These are phyloP conservation scores for Yamadazyma sp. DNA, from an alignment of 1,139 yeast genomes.

Conservation along the genomic window DNA sequence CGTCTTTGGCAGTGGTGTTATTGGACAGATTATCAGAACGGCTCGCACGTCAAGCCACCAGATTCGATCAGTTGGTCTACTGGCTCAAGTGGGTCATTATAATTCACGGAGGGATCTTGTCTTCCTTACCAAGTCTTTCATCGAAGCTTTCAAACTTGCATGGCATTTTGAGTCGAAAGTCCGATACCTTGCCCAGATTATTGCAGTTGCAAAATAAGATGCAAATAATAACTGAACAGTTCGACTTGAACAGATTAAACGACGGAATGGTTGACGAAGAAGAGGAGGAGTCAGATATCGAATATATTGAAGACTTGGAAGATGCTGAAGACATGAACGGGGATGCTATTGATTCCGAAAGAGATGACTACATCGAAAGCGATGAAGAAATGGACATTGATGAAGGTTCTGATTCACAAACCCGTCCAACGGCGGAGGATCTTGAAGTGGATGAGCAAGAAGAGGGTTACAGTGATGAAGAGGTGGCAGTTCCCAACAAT, in stretches of 20 bases:
- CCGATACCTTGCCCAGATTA: conserved; percentile 73
- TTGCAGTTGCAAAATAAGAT: conserved; percentile 82
- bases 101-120: conserved; percentile 79
- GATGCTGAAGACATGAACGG: conserved; percentile 32
- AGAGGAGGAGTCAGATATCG: conserved; percentile 35
- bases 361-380: conserved; percentile 19
- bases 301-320: conserved; percentile 43
- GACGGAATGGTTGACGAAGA: conserved; percentile 24
- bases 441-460: conserved; percentile 17
- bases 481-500: conserved; percentile 18
- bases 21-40: conserved; percentile 84
- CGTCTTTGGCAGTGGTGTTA: conserved; percentile 69
- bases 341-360: conserved; percentile 12
- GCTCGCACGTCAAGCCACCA: conserved; percentile 60
- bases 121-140: conserved; percentile 68
- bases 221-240: conserved; percentile 68
- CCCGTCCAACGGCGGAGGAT: conserved; percentile 10
- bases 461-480: conserved; percentile 39
- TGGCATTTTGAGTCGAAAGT: conserved; percentile 71
- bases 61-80: conserved; percentile 73
- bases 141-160: conserved; percentile 74
- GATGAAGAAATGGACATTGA: conserved; percentile 16
- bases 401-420: conserved; percentile 23
- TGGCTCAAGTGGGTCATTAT: conserved; percentile 96
- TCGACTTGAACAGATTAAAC: conserved; percentile 60